phyloP scores from a whole-genome alignment of 2,329 filamentous ascomycete species.

The Xylaria sp. region DNA sequence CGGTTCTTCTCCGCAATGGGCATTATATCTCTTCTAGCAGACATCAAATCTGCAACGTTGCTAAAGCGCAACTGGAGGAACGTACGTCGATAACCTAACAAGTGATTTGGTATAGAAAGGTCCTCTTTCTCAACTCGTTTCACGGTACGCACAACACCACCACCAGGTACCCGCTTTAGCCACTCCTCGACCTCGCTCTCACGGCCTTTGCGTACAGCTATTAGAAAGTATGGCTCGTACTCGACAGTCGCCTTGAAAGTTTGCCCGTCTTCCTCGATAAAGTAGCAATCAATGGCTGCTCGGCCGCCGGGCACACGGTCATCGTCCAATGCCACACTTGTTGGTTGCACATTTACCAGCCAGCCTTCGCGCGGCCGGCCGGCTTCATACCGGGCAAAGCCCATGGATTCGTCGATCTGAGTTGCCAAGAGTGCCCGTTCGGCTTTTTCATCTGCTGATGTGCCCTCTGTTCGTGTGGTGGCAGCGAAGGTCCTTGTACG shows the following conservation, averaged over 20 bases:
- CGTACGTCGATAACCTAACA: conserved; percentile 87
- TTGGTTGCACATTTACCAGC: conserved; percentile 95
- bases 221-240: conserved; percentile 95
- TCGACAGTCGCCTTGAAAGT: conserved; percentile 97
- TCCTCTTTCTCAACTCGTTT: conserved; percentile 90
- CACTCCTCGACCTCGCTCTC: conserved; percentile 97
- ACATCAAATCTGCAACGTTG: conserved; percentile 86
- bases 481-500: conserved; percentile 82
- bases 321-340: conserved; percentile 77
- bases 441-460: conserved; percentile 90
- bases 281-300: conserved; percentile 95
- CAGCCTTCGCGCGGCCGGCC: conserved; percentile 84
- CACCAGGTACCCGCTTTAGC: conserved; percentile 79
- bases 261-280: conserved; percentile 86
- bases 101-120: conserved; percentile 91
- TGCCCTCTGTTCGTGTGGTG: conserved; percentile 77
- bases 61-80: conserved; percentile 88
- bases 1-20: conserved; percentile 96
- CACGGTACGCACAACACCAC: conserved; percentile 83
- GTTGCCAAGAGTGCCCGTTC: conserved; percentile 86
- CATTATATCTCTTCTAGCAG: conserved; percentile 84
- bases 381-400: conserved; percentile 90
- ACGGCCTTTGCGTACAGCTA: conserved; percentile 86
- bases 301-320: conserved; percentile 84
- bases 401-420: conserved; percentile 93